Conservation (phyloP, 805 yeast species). For the Yamadazyma akitaensis region DNA sequence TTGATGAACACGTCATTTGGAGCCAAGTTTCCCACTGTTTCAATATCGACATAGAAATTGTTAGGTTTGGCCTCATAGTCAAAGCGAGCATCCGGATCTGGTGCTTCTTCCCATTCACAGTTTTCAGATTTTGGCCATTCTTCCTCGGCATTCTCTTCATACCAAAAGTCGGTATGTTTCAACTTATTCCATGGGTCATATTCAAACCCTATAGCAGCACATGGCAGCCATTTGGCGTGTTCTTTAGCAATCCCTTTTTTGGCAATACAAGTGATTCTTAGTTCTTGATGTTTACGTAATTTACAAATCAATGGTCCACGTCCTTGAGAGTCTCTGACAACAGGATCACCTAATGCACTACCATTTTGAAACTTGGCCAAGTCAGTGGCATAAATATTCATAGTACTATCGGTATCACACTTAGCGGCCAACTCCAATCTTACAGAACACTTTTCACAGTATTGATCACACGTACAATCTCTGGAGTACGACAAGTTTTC, state of each 20-base stretch:
- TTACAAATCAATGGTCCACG: conserved; percentile 91
- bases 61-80: conserved; percentile 82
- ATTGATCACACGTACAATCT: conserved; percentile 97
- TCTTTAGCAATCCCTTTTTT: conserved; percentile 97
- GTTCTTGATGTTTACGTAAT: conserved; percentile 87
- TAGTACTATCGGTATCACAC: conserved; percentile 83
- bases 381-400: conserved; percentile 88
- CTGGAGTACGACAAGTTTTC: conserved; percentile 83
- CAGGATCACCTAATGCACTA: conserved; percentile 71
- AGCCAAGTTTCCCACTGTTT: conserved; percentile 84
- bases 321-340: conserved; percentile 69
- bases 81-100: conserved; percentile 79
- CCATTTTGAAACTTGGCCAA: conserved; percentile 46
- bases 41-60: conserved; percentile 83
- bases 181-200: conserved; percentile 99
- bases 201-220: conserved; percentile 93
- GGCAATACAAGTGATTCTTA: conserved; percentile 87
- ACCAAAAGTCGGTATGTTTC: conserved; percentile 95
- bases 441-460: conserved; percentile 93
- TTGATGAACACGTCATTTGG: conserved; percentile 87
- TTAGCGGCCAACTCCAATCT: conserved; percentile 81
- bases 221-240: conserved; percentile 98
- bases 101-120: conserved; percentile 95
- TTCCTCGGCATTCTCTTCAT: conserved; percentile 77
- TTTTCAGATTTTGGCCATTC: conserved; percentile 95